Percentiles rank a stretch among this genome's conserved stretches.
phyloP scores from a whole-genome alignment of 805 yeast genomes.

The Blastobotrys muscicola region DNA sequence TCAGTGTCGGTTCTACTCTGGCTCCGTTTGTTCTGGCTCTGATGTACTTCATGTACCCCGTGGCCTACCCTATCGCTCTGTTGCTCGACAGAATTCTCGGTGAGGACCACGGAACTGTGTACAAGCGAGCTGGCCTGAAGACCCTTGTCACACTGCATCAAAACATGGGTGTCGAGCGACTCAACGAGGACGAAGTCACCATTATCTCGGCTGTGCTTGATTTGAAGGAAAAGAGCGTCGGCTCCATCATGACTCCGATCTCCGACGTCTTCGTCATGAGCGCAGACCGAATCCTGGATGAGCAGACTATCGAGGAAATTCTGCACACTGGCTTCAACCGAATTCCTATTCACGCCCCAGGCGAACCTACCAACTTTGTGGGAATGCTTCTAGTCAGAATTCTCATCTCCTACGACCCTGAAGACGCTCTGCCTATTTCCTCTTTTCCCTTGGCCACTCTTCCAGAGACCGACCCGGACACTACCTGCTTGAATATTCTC shows the following conservation, averaged over 20 bases:
- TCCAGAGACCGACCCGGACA: slow-evolving; percentile 87
- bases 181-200: slow-evolving; percentile 92
- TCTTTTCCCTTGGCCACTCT: slow-evolving; percentile 91
- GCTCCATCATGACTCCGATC: slow-evolving; percentile 89
- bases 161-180: slow-evolving; percentile 90
- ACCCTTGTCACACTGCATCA: slow-evolving; percentile 87
- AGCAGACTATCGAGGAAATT: slow-evolving; percentile 75
- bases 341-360: slow-evolving; percentile 86
- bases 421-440: slow-evolving; percentile 86
- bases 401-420: slow-evolving; percentile 91
- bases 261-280: slow-evolving; percentile 81
- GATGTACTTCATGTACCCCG: slow-evolving; percentile 86
- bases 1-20: slow-evolving; percentile 81
- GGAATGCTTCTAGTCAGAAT: slow-evolving; percentile 94
- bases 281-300: slow-evolving; percentile 75
- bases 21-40: slow-evolving; percentile 76
- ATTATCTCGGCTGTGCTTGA: slow-evolving; percentile 90
- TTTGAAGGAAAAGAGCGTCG: slow-evolving; percentile 81
- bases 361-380: slow-evolving; percentile 80
- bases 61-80: slow-evolving; percentile 83
- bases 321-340: slow-evolving; percentile 91
- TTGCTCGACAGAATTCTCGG: slow-evolving; percentile 77
- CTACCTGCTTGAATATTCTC: slow-evolving; percentile 86
- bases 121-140: slow-evolving; percentile 86
- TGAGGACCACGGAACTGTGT: slow-evolving; percentile 92